Evolutionary conservation across 2,329 filamentous ascomycete genomes (phyloP).

Genomic region (Paradendryphiella salina): DNA sequence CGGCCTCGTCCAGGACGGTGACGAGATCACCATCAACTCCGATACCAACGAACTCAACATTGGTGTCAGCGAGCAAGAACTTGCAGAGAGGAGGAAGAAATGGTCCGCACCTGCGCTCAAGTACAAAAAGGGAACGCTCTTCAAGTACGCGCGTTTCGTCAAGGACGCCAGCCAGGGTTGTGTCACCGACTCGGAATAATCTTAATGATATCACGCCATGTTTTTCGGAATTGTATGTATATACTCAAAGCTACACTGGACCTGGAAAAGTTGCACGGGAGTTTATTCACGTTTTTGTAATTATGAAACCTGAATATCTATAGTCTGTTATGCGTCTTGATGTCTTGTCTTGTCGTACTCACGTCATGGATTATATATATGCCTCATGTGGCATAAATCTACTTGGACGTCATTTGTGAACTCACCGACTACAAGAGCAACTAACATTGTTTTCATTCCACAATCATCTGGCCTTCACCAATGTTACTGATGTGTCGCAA

Average conservation of each 20-base stretch:
- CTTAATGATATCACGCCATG: not conserved
- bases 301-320: no score
- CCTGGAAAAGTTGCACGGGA: slow-evolving; percentile 7
- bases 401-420: no score
- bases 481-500: no score
- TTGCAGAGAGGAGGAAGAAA: slow-evolving; percentile 55
- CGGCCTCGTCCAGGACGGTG: slow-evolving; percentile 77
- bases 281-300: not conserved
- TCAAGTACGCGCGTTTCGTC: slow-evolving; percentile 61
- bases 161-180: slow-evolving; percentile 62
- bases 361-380: no score
- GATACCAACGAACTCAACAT: slow-evolving; percentile 70
- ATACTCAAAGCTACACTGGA: not conserved
- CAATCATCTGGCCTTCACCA: no score
- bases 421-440: no score
- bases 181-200: slow-evolving; percentile 56
- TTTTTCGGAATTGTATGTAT: not conserved
- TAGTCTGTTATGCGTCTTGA: no score
- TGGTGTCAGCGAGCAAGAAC: slow-evolving; percentile 66
- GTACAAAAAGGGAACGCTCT: slow-evolving; percentile 62
- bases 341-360: no score
- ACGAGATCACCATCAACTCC: slow-evolving; percentile 79
- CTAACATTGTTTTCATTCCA: no score
- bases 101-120: slow-evolving; percentile 60
- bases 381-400: no score